Percentiles rank a stretch among this genome's conserved stretches.
Evolutionary conservation across 192 early-diverging fungal species (phyloP).

Genomic region (Coemansia sp.): DNA sequence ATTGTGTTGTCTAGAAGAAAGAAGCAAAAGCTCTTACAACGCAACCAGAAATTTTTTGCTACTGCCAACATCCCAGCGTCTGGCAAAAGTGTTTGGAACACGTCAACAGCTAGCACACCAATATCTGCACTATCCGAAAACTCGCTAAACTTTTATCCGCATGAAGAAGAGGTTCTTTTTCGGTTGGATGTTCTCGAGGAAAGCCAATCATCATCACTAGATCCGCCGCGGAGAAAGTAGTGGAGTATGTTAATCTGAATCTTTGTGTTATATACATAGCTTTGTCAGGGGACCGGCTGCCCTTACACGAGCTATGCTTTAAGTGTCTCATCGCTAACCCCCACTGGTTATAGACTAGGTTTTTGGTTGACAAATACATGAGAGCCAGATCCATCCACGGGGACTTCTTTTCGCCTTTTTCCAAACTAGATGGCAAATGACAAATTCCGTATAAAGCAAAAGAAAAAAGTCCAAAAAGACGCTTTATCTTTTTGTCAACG

Average conservation of each 20-base stretch:
- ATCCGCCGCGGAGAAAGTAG: not conserved
- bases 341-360: too few species aligned
- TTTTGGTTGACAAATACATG: too few species aligned
- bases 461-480: too few species aligned
- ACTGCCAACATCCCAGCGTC: not conserved
- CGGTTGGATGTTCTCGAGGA: not conserved
- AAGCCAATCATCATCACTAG: not conserved
- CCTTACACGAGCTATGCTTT: too few species aligned
- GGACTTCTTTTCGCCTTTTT: too few species aligned
- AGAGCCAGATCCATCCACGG: too few species aligned
- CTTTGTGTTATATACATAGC: too few species aligned
- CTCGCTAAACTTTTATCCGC: not conserved
- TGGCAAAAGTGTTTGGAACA: not conserved
- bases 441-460: too few species aligned
- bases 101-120: not conserved
- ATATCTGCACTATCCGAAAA: not conserved
- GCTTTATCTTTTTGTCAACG: too few species aligned
- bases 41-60: not conserved
- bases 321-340: too few species aligned
- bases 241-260: not conserved
- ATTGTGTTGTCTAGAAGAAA: not conserved
- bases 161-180: slow-evolving; percentile 6
- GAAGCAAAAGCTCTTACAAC: not conserved
- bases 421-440: too few species aligned
- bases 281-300: too few species aligned